Evolutionary conservation across 2,329 filamentous ascomycete genomes (phyloP).

Genomic region (Cadophora gregata): DNA sequence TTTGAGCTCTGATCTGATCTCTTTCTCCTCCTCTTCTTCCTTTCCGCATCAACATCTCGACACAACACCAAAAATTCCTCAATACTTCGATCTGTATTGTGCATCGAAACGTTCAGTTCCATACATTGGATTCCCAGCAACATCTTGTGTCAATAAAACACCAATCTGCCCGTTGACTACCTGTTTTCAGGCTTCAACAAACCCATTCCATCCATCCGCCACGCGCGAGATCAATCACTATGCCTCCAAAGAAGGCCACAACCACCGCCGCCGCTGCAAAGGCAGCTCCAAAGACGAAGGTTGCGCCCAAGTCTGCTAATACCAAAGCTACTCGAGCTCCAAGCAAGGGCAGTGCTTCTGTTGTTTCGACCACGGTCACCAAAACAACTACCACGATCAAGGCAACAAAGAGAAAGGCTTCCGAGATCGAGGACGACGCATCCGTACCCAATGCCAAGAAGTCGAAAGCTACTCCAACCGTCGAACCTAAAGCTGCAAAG

Average conservation of each 20-base stretch:
- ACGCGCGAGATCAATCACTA: conserved; percentile 21
- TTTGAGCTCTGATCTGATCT: background rate
- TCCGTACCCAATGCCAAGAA: conserved; percentile 32
- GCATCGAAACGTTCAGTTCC: conserved; percentile 8
- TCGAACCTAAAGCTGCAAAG: conserved; percentile 38
- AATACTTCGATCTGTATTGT: background rate
- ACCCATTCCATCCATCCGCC: conserved; percentile 8
- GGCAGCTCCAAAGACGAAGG: conserved; percentile 16
- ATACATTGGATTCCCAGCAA: conserved; percentile 14
- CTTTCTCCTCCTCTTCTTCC: background rate
- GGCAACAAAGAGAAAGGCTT: conserved; percentile 32
- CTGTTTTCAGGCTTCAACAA: background rate
- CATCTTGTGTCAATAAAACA: background rate
- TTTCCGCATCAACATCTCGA: background rate
- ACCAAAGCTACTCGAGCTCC: conserved; percentile 18
- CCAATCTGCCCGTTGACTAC: background rate
- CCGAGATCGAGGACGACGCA: conserved; percentile 26
- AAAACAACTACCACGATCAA: conserved; percentile 16
- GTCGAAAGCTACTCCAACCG: conserved; percentile 23
- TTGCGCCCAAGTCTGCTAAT: conserved; percentile 16
- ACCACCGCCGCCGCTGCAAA: conserved; percentile 5
- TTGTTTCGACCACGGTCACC: conserved; percentile 7
- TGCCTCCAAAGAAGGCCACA: conserved; percentile 35
- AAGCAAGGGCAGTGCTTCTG: conserved; percentile 17
- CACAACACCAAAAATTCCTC: background rate